Conservation (phyloP, 1,284 basidiomycete genomes). For the Leccinum huronense region DNA sequence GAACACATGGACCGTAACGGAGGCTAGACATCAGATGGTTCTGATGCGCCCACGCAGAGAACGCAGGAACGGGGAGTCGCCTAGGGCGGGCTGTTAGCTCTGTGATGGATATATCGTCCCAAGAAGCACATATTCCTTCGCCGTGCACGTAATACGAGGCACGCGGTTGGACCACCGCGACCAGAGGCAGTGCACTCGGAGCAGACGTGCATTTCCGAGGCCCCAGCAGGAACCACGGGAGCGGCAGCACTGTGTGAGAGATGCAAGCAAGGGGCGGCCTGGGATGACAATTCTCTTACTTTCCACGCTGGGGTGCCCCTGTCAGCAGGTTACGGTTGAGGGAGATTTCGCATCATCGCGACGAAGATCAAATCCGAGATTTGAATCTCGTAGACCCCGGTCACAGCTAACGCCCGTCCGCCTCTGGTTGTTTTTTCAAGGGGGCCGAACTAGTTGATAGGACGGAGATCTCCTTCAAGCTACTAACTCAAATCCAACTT, state of each 20-base stretch:
- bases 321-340: constrained; percentile 20
- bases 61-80: background rate
- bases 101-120: constrained; percentile 3
- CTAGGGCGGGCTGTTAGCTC: constrained; percentile 3
- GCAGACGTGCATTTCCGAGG: constrained; percentile 23
- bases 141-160: constrained; percentile 11
- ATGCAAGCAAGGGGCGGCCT: constrained; percentile 13
- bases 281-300: constrained; percentile 18
- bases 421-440: background rate
- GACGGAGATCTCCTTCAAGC: background rate
- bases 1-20: constrained; percentile 13
- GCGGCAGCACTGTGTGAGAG: constrained; percentile 13
- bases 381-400: constrained; percentile 16
- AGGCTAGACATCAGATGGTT: constrained; percentile 21
- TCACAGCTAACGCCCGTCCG: constrained; percentile 2
- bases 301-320: constrained; percentile 35
- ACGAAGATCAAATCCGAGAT: constrained; percentile 31
- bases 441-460: constrained; percentile 8
- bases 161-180: background rate
- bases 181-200: background rate
- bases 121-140: constrained; percentile 7
- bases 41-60: constrained; percentile 23
- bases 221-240: constrained; percentile 13
- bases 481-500: background rate
- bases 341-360: constrained; percentile 29